Evolutionary conservation across 2,329 filamentous ascomycete genomes (phyloP).

Genomic region (Didymella glomerata): DNA sequence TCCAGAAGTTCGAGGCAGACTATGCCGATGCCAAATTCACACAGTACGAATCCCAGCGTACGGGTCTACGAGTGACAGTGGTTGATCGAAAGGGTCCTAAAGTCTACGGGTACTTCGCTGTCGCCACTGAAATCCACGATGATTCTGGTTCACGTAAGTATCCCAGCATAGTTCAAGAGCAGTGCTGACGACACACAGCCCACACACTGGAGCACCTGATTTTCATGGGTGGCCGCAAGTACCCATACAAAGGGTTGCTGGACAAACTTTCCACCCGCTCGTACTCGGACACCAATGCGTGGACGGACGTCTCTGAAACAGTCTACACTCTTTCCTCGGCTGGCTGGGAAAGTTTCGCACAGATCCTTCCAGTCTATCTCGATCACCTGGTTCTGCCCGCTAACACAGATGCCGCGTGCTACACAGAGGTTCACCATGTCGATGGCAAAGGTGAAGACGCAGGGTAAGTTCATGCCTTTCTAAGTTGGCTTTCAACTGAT

Average conservation of each 20-base stretch:
- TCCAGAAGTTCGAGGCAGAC: slow-evolving; percentile 86
- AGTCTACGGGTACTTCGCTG: slow-evolving; percentile 84
- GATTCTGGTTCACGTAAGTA: slow-evolving; percentile 80
- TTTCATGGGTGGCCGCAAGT: slow-evolving; percentile 83
- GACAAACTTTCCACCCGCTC: slow-evolving; percentile 93
- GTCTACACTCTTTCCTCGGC: slow-evolving; percentile 95
- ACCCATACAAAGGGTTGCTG: slow-evolving; percentile 92
- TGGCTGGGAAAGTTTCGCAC: slow-evolving; percentile 95
- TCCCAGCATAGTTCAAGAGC: background rate
- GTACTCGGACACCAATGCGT: slow-evolving; percentile 94
- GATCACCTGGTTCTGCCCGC: slow-evolving; percentile 94
- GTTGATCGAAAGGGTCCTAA: slow-evolving; percentile 95
- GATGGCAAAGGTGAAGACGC: slow-evolving; percentile 94
- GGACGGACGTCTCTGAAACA: slow-evolving; percentile 96
- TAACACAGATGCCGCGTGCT: slow-evolving; percentile 89
- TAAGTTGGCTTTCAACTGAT: slow-evolving; percentile 19
- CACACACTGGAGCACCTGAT: slow-evolving; percentile 63
- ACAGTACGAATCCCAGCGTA: slow-evolving; percentile 94
- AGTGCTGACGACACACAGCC: slow-evolving; percentile 39
- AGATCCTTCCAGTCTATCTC: slow-evolving; percentile 91
- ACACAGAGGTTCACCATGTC: slow-evolving; percentile 96
- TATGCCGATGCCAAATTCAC: slow-evolving; percentile 89
- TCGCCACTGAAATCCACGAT: slow-evolving; percentile 97
- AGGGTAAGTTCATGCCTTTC: slow-evolving; percentile 51
- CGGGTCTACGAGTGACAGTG: slow-evolving; percentile 92